Percentiles rank a stretch among this genome's conserved stretches.
Evolutionary conservation across 139 green algal genomes (phyloP).

Genomic region (Klebsormidium nitens): DNA sequence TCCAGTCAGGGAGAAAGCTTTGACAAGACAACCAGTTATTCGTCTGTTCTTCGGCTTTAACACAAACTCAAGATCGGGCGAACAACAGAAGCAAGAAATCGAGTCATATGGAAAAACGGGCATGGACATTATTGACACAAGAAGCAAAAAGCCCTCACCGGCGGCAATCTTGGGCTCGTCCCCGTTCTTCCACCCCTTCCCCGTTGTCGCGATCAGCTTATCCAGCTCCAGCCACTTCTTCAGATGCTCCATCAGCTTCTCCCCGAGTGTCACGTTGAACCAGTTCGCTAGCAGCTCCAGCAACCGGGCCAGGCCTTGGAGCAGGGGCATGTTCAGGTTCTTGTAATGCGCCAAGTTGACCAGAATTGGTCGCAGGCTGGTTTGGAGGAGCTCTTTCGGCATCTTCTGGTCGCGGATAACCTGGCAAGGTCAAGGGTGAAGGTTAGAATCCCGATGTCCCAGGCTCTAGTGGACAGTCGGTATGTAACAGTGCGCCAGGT

Average conservation of each 20-base stretch:
- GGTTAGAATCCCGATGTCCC: too few relatives aligned
- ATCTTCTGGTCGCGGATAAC: slow-evolving; percentile 45
- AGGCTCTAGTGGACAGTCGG: too few relatives aligned
- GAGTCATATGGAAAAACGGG: too few relatives aligned
- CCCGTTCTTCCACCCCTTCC: slow-evolving; percentile 47
- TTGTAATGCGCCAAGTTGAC: slow-evolving; percentile 73
- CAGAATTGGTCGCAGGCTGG: slow-evolving; percentile 77
- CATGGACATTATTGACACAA: too few relatives aligned
- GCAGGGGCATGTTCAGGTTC: slow-evolving; percentile 52
- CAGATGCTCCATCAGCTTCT: slow-evolving; percentile 93
- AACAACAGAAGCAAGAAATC: too few relatives aligned
- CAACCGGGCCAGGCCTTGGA: slow-evolving; percentile 66
- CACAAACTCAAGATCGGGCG: too few relatives aligned
- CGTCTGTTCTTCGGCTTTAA: too few relatives aligned
- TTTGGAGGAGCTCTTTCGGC: slow-evolving; percentile 59
- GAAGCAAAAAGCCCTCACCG: too few relatives aligned
- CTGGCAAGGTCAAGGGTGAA: slow-evolving; percentile 8
- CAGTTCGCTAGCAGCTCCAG: slow-evolving; percentile 76
- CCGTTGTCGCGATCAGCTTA: slow-evolving; percentile 35
- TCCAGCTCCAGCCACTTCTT: slow-evolving; percentile 79
- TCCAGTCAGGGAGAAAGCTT: too few relatives aligned
- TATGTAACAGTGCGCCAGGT: too few relatives aligned
- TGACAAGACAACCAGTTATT: too few relatives aligned
- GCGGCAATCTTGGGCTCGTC: slow-evolving; percentile 80
- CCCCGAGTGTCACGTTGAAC: slow-evolving; percentile 91